Percentiles rank a stretch among this genome's conserved stretches.
Conservation (phyloP, 139 green algal genomes). For the Ettlia oleoabundans region DNA sequence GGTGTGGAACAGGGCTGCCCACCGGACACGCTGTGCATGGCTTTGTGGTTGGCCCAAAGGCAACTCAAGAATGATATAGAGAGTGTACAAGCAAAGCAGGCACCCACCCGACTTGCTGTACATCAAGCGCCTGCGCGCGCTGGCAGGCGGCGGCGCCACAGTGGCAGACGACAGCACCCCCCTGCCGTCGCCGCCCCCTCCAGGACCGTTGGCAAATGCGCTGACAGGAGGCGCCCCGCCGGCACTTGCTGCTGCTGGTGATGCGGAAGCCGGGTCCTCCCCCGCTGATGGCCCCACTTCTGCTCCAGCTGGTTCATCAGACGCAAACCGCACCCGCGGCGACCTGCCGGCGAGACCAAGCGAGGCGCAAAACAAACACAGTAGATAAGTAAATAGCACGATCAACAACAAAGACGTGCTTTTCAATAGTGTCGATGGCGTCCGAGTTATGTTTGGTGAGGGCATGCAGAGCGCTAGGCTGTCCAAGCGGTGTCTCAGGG, state of each 20-base stretch:
- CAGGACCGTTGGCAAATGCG: neutral
- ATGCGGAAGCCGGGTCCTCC: neutral
- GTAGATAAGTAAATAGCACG: neutral
- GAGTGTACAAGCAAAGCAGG: neutral
- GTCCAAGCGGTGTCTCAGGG: too few relatives aligned
- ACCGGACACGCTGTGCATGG: neutral
- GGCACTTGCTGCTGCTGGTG: neutral
- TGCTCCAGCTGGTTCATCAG: neutral
- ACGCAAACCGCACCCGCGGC: constrained; percentile 12
- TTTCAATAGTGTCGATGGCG: neutral
- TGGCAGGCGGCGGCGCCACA: neutral
- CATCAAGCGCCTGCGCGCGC: constrained; percentile 11
- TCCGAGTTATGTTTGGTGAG: too few relatives aligned
- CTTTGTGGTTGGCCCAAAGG: too few relatives aligned
- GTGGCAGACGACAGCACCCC: constrained; percentile 24
- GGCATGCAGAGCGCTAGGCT: too few relatives aligned
- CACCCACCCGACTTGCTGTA: constrained; percentile 36
- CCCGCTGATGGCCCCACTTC: neutral
- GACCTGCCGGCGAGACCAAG: neutral
- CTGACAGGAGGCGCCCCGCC: neutral
- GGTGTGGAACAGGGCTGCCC: neutral
- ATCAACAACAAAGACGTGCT: too few relatives aligned
- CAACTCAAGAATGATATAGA: too few relatives aligned
- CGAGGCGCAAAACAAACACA: neutral
- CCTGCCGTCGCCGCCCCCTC: neutral